Conservation (phyloP, 2,329 filamentous ascomycete genomes). For the Microcyclospora tardicrescens region DNA sequence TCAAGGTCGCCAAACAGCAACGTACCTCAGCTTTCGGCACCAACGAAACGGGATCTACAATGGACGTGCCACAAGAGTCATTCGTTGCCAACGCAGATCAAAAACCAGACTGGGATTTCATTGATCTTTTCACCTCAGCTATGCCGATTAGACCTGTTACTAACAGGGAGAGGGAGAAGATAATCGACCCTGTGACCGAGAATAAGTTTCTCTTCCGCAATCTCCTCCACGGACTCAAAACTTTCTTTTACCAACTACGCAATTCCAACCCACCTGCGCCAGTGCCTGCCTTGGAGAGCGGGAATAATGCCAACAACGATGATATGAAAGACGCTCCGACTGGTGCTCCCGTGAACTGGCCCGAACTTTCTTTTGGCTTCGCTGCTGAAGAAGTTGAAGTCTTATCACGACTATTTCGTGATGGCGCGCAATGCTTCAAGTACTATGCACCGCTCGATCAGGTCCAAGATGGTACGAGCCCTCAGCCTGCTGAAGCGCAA, state of each 20-base stretch:
- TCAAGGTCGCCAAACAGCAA: constrained; percentile 76
- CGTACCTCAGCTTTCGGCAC: too few species aligned
- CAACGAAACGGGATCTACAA: constrained; percentile 34
- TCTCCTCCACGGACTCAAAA: constrained; percentile 87
- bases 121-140: constrained; percentile 79
- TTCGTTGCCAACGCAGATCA: constrained; percentile 72
- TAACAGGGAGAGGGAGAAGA: constrained; percentile 67
- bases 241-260: constrained; percentile 88
- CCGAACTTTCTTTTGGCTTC: constrained; percentile 90
- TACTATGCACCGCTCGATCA: constrained; percentile 90
- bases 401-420: constrained; percentile 91
- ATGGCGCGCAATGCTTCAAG: constrained; percentile 89
- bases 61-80: constrained; percentile 52
- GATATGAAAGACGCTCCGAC: constrained; percentile 41
- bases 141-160: constrained; percentile 94
- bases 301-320: background rate
- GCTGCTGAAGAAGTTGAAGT: constrained; percentile 94
- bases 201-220: constrained; percentile 99
- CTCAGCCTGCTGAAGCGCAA: constrained; percentile 71
- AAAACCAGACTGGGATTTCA: constrained; percentile 90
- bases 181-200: constrained; percentile 68
- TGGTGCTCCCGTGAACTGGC: constrained; percentile 79
- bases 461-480: constrained; percentile 55
- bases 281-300: constrained; percentile 28
- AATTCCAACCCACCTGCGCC: constrained; percentile 61